Conservation (phyloP, 108 stramenopile species). For the Pseudonitzschia pungens region DNA sequence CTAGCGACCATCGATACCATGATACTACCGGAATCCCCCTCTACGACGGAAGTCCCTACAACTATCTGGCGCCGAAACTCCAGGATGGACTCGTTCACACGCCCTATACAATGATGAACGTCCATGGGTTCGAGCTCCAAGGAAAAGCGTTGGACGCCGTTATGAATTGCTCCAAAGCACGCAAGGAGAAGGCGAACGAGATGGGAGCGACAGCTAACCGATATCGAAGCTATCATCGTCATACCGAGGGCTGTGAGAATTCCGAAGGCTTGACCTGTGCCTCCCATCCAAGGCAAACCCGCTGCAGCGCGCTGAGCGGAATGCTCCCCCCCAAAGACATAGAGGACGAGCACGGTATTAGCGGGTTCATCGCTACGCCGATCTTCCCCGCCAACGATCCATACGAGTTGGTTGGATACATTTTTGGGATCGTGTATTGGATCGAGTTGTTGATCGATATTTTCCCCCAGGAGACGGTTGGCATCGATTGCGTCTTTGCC, state of each 20-base stretch:
- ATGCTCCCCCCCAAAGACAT: constrained; percentile 2
- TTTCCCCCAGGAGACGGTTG: constrained; percentile 30
- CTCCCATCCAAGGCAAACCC: not conserved
- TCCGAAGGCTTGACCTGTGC: too few relatives aligned
- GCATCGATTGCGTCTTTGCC: constrained; percentile 28
- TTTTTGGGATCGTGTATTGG: constrained; percentile 19
- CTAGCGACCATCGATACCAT: not conserved
- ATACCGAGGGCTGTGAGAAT: too few relatives aligned
- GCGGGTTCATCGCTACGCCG: constrained; percentile 25
- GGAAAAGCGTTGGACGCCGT: not conserved
- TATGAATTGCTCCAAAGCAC: constrained; percentile 3
- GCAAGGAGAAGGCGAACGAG: not conserved
- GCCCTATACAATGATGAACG: constrained; percentile 3
- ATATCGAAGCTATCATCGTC: not conserved
- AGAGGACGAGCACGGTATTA: not conserved
- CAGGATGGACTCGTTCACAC: not conserved
- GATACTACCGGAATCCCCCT: not conserved
- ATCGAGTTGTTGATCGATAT: constrained; percentile 26
- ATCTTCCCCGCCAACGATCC: constrained; percentile 36
- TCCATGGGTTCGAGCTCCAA: constrained; percentile 3
- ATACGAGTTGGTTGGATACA: constrained; percentile 23
- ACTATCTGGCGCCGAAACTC: not conserved
- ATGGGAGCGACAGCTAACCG: not conserved
- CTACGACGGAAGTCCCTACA: not conserved
- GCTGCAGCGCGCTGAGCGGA: constrained; percentile 1